These are phyloP conservation scores for Ceratobasidium sp. DNA, from an alignment of 1,284 basidiomycete genomes.

Conservation along the genomic window DNA sequence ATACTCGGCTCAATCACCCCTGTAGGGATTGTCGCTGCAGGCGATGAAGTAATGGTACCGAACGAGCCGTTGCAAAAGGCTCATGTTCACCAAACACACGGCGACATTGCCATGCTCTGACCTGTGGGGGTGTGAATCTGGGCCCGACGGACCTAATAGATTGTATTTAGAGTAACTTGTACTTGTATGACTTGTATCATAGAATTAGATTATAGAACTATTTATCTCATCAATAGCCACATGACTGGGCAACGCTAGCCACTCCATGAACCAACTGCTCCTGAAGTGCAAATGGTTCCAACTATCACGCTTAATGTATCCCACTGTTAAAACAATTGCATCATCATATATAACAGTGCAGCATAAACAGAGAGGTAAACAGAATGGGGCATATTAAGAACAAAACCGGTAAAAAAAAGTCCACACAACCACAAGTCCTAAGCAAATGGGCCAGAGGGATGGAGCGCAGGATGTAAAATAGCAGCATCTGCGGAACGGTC, in stretches of 20 bases:
- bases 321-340: conserved; percentile 28
- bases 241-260: too few relatives aligned
- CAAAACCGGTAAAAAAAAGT: conserved; percentile 23
- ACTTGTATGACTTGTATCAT: too few relatives aligned
- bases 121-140: too few relatives aligned
- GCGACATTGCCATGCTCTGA: too few relatives aligned
- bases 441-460: neutral
- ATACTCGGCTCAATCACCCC: neutral
- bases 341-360: conserved; percentile 38
- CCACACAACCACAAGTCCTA: conserved; percentile 16
- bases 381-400: conserved; percentile 5
- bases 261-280: too few relatives aligned
- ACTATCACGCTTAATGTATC: too few relatives aligned
- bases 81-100: neutral
- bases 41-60: neutral
- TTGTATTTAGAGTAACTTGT: too few relatives aligned
- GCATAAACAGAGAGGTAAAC: conserved; percentile 13
- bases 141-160: too few relatives aligned
- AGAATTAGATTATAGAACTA: too few relatives aligned
- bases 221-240: too few relatives aligned
- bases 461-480: conserved; percentile 2
- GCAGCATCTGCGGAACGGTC: neutral
- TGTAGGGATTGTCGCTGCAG: neutral
- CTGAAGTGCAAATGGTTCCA: too few relatives aligned
- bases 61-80: neutral